Base-by-base conservation (phyloP, 768 basidiomycete species). In the Tricholoma sp. region DNA sequence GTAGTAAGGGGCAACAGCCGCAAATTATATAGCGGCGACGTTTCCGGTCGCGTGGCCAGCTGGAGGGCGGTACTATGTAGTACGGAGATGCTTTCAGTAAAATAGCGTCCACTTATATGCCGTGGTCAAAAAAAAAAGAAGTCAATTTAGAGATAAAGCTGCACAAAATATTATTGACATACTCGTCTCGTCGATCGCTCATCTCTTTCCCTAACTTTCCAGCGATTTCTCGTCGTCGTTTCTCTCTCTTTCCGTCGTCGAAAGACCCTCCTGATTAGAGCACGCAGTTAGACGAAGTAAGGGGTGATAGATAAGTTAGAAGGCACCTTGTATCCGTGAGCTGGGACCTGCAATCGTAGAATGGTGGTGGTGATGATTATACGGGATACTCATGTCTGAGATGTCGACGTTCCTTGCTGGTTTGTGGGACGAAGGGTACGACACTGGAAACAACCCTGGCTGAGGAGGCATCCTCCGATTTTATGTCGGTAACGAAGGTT, bases 161-260 rank as follows among this genome's bases (percentile, higher is more conserved):
- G 33, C 12, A 55, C 34, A 34, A 12, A 29, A 51, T 28, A 1
- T 48, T 53, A 56, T 56, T 52, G 47, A 76, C 81, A 66, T 64
- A 89, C 89, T 90, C 88, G 67, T 90, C 88, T 62, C 86, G 74
- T 57, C 88, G 77, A 69, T 91, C 89, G 65, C 68, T 78, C 74
- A 88, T 80, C 61, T 91, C 89, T 67, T 86, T 89, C 20, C 82
- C 83, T 29, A 87, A 67, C 72, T 83, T 88, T 53, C 83, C 82
- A n/a, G 82, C 78, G 31, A 86, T 66, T 53, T 91, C 88, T 64
- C 82, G 85, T 59, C 84, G 75, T 69, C 82, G 81, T 75, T 80
- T 85, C 54, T 88, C 87, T 63, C 80, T 82, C 73, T 83, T 76
- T 37, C 68, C 73, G 29, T 80, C 79, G 55, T 77, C 74, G 4